Evolutionary conservation across 2,329 filamentous ascomycete species (phyloP).

Genomic region (Paraphaeosphaeria sporulosa): DNA sequence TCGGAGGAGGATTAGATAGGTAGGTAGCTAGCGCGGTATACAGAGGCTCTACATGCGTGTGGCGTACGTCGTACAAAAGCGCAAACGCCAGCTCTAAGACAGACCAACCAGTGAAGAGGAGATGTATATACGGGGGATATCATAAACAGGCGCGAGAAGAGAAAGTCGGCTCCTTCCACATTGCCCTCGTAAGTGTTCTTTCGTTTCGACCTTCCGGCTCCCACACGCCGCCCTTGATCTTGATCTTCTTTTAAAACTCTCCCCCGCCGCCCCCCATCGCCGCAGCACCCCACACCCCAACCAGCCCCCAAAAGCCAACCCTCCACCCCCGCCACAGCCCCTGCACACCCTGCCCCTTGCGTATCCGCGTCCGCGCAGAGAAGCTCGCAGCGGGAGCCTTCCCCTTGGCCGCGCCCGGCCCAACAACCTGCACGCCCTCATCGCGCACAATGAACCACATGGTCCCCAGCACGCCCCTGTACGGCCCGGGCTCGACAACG

Average conservation of each 20-base stretch:
- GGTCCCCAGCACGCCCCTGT: constrained; percentile 86
- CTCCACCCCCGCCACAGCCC: constrained; percentile 79
- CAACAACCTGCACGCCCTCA: constrained; percentile 68
- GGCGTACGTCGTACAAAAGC: no score
- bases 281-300: constrained; percentile 76
- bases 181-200: background rate
- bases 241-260: constrained; percentile 36
- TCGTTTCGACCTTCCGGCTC: background rate
- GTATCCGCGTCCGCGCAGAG: constrained; percentile 50
- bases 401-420: constrained; percentile 29
- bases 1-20: no score
- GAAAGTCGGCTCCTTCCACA: background rate
- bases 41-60: no score
- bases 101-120: no score
- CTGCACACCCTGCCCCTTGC: constrained; percentile 71
- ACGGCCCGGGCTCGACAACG: constrained; percentile 80
- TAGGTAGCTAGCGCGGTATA: no score
- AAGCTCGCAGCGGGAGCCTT: constrained; percentile 36
- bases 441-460: constrained; percentile 87
- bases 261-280: constrained; percentile 58
- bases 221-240: no score
- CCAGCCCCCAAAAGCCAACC: constrained; percentile 78
- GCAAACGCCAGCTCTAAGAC: no score
- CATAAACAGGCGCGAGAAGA: background rate
- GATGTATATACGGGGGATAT: background rate